These are phyloP conservation scores for Ceratocystis diversiconidia DNA, from an alignment of 2,329 filamentous ascomycete genomes.

Conservation along the genomic window DNA sequence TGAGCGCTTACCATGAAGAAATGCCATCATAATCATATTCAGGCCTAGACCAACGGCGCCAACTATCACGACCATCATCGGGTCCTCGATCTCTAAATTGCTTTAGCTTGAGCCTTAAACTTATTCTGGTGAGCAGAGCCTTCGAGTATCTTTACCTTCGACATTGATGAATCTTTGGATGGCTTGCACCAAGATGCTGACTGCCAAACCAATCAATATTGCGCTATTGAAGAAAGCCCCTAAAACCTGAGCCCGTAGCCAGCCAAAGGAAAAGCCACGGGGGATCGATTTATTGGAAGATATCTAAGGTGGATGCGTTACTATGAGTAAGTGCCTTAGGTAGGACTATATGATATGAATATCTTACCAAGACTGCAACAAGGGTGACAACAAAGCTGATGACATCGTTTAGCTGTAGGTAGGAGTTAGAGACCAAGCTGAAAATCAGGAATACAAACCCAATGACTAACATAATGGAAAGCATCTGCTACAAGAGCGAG, in stretches of 20 bases:
- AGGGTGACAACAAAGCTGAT: constrained; percentile 55
- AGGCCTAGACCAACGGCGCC: constrained; percentile 51
- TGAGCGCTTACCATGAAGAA: constrained; percentile 45
- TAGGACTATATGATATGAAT: background rate
- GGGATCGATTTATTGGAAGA: constrained; percentile 42
- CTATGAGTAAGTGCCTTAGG: too few relatives aligned
- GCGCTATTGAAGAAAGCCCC: constrained; percentile 72
- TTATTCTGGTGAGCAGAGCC: background rate
- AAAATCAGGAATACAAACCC: background rate
- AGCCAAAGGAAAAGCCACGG: constrained; percentile 54
- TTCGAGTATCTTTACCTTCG: constrained; percentile 29
- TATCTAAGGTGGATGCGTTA: constrained; percentile 29
- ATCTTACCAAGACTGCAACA: constrained; percentile 44
- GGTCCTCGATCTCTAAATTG: constrained; percentile 44
- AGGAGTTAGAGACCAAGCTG: constrained; percentile 16
- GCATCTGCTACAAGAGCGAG: constrained; percentile 63
- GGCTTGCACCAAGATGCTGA: constrained; percentile 60
- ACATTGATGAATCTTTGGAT: constrained; percentile 54
- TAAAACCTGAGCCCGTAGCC: constrained; percentile 57
- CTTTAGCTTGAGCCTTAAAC: constrained; percentile 5
- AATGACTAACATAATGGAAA: constrained; percentile 53
- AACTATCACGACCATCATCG: constrained; percentile 52
- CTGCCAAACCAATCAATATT: constrained; percentile 55
- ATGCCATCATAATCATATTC: constrained; percentile 51
- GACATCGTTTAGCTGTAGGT: constrained; percentile 51